Base-by-base conservation (phyloP, 2,329 filamentous ascomycete species). In the Monilinia fructigena region DNA sequence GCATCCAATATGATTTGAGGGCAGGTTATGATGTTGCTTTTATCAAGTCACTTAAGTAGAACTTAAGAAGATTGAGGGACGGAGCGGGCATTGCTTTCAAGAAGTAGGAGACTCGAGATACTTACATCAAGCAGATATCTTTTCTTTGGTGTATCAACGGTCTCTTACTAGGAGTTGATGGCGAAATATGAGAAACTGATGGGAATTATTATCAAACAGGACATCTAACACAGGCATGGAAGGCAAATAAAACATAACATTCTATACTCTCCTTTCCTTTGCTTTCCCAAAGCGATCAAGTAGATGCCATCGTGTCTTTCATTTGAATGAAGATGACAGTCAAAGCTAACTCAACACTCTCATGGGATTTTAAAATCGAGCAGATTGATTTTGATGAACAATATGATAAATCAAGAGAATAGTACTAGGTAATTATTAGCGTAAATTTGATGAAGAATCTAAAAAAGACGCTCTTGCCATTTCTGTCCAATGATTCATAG, bases 111-210 rank as follows among this genome's bases (percentile, higher is more conserved):
- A 63, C 60, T 20, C 12, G 18, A 63, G 35, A 20, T 61, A 20
- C 58, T 38, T 14, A 31, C 48, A 63, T 53, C 35, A 23, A 55
- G 48, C 11, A 55, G 8, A 55, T 63, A 63, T 54, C 60, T 40
- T 54, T 63, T 50, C 4, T 55, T 63, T 31, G 50, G 35, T 53
- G 35, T 63, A 63, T 42, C 48, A n/a, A 16, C 20, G 60, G 60
- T 42, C 58, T 58, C 28, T 40, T 61, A 23, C 45, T 4, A 50
- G 31, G 28, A 38, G 45, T 14, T 8, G 8, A 14, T 61, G 58
- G 31, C 38, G 58, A 5, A 12, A 50, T 40, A 61, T 50, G 47
- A 26, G 8, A 20, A 61, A 18, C 31, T 26, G 26, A 50, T 35
- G 20, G 31, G 28, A 61, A 50, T 50, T 26, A 61, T 61, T 38